Percentiles rank a stretch among this genome's conserved stretches.
Conservation (phyloP, 306 rosid species). For the Purshia tridentata region DNA sequence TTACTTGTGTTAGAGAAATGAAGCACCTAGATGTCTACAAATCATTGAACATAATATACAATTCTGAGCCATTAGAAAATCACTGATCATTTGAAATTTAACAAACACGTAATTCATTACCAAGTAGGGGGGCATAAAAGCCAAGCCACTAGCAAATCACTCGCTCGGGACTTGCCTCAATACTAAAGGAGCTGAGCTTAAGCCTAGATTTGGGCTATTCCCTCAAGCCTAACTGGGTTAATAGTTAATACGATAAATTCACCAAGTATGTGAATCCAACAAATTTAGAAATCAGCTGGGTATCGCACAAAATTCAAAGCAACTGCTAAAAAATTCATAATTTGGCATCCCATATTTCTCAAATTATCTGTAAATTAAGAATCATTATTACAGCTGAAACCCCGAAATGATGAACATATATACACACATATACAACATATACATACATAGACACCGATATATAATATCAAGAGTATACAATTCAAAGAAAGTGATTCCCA, state of each 20-base stretch:
- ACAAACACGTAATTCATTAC: not conserved
- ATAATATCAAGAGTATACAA: not conserved
- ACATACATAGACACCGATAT: not conserved
- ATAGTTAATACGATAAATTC: not conserved
- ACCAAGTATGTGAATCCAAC: not conserved
- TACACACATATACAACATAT: not conserved
- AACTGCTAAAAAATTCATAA: not conserved
- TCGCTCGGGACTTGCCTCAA: not conserved
- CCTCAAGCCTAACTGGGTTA: not conserved
- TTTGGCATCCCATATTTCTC: not conserved
- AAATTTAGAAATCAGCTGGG: not conserved
- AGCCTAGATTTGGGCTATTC: not conserved
- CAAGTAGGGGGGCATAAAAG: not conserved
- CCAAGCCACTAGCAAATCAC: not conserved
- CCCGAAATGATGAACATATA: not conserved
- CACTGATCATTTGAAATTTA: not conserved
- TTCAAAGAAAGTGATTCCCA: not conserved
- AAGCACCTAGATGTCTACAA: not conserved
- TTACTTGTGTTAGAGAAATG: not conserved
- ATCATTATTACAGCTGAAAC: not conserved
- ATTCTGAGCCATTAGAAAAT: not conserved
- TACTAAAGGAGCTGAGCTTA: not conserved
- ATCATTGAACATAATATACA: not conserved
- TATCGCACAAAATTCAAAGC: conserved; percentile 9
- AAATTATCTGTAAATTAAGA: not conserved